Base-by-base conservation (phyloP, 139 green algal genomes). In the Eudorina sp. region DNA sequence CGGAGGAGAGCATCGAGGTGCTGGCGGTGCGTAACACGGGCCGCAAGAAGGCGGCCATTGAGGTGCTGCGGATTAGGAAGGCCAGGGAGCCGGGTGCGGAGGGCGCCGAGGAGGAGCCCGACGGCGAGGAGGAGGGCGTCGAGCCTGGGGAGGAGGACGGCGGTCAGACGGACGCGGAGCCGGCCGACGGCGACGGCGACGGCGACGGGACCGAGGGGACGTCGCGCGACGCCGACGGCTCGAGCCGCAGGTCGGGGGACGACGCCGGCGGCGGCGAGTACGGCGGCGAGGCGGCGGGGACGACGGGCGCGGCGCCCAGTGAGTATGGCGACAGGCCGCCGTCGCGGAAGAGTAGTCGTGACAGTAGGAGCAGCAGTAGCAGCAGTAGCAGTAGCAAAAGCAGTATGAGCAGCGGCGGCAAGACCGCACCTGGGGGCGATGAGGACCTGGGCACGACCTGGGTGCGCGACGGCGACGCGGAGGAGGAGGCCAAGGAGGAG, bases 1-100 rank as follows among this genome's bases (percentile, higher is more conserved):
- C 27, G 41, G 81, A 87, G 66, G 64, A 68, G 7, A 87, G 81
- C 45, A 53, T 87, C 1, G 81, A 87, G 66, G 51, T 87, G 62
- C 27, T 87, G 14, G 64, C 81, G 45, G 81, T 87, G 8, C 62
- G 34, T 8, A 87, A 66, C 81, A 87, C 38, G 4, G 81, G 81
- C 4, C 41, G 60, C 31, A 87, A 87, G 64, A 79, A 53, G 27
- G 45, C 29, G 6, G 58, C 68, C 11, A 79, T 87, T 9, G 31
- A 66, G 34, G 64, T 87, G 45, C 11, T 87, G n/a, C 23, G 31
- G 19, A 38, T 87, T 31, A 34, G 41, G 45, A 78, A 79, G 38
- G 41, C 3, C 25, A 29, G 43, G 40, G 70, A 53, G 34, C 16
- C 25, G 43, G 73, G 40, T 9, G 41, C 16, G 8, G n/a, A 29